phyloP scores from a whole-genome alignment of 192 early-diverging fungal species.

The Podila minutissima region DNA sequence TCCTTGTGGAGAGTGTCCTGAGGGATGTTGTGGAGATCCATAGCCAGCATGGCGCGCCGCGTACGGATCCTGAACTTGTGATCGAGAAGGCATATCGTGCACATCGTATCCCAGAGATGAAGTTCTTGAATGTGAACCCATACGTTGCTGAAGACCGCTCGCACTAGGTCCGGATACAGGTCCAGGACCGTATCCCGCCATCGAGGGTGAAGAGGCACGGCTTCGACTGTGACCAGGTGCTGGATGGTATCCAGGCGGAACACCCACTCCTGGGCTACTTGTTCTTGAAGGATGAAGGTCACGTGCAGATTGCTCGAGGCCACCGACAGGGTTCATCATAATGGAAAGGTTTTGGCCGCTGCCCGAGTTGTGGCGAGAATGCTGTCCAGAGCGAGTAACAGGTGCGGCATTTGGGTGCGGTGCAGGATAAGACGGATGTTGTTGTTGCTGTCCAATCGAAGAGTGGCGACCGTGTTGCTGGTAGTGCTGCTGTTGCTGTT shows the following conservation, averaged over 20 bases:
- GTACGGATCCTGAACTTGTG: background rate
- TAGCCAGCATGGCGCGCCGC: background rate
- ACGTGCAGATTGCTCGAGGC: constrained; percentile 1
- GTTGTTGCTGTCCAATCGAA: constrained; percentile 11
- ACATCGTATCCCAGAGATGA: background rate
- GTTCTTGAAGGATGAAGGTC: constrained; percentile 8
- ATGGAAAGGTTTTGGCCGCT: constrained; percentile 14
- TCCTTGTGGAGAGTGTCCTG: background rate
- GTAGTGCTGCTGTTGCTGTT: background rate
- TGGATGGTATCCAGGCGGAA: background rate
- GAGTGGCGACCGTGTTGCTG: constrained; percentile 6
- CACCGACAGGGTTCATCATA: constrained; percentile 24
- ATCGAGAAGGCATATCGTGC: background rate
- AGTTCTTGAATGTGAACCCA: background rate
- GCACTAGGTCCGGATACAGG: background rate
- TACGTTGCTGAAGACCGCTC: background rate
- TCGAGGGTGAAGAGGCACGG: background rate
- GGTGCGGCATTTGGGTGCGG: background rate
- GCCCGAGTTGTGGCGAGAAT: constrained; percentile 31
- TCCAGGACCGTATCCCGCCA: background rate
- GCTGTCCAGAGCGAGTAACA: constrained; percentile 14
- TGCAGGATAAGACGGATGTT: background rate
- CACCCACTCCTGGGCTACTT: constrained; percentile 12
- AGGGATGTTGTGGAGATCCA: background rate
- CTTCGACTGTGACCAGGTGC: background rate